phyloP scores from a whole-genome alignment of 2,329 filamentous ascomycete species.

The Diaporthe destruens region DNA sequence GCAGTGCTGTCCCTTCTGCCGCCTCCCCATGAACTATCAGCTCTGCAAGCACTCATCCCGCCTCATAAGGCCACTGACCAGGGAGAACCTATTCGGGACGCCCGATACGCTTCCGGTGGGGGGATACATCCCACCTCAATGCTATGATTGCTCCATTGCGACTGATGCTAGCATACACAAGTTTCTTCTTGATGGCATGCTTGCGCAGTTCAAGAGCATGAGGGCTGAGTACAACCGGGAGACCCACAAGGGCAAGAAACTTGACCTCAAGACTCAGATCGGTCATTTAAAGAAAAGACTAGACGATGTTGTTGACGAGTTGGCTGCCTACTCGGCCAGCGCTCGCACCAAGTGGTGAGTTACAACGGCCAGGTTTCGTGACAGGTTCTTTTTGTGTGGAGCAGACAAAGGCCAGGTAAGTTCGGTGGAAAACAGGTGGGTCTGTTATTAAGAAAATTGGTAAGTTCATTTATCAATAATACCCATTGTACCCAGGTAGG shows the following conservation, averaged over 20 bases:
- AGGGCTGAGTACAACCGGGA: conserved; percentile 18
- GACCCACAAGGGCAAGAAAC: background rate
- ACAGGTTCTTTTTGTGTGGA: background rate
- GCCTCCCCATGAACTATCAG: conserved; percentile 17
- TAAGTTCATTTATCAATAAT: background rate
- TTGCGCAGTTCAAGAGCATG: background rate
- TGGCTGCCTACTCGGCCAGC: background rate
- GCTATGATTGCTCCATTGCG: conserved; percentile 9
- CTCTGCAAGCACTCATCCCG: conserved; percentile 27
- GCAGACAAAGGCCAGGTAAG: background rate
- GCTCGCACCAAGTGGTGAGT: conserved; percentile 2
- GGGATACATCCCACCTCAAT: conserved; percentile 21
- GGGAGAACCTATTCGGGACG: conserved; percentile 23
- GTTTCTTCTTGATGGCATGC: conserved; percentile 1
- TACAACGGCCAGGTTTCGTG: too few species aligned
- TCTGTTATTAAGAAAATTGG: background rate
- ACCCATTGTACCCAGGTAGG: background rate
- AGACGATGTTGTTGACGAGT: background rate
- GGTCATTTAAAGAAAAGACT: background rate
- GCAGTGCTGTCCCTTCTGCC: conserved; percentile 37
- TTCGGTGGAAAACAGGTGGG: background rate
- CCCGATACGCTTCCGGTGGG: conserved; percentile 36
- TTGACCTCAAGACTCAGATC: background rate
- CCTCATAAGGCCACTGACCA: conserved; percentile 7
- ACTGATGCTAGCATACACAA: conserved; percentile 20